Evolutionary conservation across 352 stramenopile species (phyloP).

Genomic region (Pythium scleroteichum): DNA sequence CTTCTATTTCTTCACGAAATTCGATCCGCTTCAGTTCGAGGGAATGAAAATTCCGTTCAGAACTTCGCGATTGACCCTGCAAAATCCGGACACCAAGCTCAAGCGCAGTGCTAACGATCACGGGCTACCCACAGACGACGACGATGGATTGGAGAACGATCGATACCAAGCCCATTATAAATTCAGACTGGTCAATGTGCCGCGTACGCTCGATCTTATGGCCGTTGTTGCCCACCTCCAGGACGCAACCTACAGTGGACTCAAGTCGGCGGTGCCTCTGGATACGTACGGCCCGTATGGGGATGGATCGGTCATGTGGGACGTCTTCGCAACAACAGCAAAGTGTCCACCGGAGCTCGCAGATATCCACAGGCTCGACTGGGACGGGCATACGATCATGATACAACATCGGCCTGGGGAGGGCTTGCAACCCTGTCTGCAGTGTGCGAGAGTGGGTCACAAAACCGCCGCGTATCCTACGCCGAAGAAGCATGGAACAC

Average conservation of each 20-base stretch:
- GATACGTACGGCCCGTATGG: slow-evolving; percentile 15
- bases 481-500: neutral
- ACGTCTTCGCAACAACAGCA: neutral
- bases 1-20: slow-evolving; percentile 15
- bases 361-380: slow-evolving; percentile 1
- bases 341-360: neutral
- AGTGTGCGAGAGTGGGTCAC: slow-evolving; percentile 12
- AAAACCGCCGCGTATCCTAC: neutral
- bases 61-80: neutral
- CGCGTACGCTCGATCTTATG: neutral
- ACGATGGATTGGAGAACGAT: slow-evolving; percentile 10
- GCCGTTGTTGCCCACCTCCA: neutral
- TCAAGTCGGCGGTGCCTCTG: slow-evolving; percentile 6
- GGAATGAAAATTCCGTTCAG: slow-evolving; percentile 7
- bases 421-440: neutral
- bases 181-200: slow-evolving; percentile 9
- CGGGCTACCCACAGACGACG: neutral
- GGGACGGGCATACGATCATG: slow-evolving; percentile 1
- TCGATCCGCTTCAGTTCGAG: slow-evolving; percentile 5
- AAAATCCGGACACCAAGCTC: slow-evolving; percentile 5
- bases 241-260: neutral
- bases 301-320: slow-evolving; percentile 13
- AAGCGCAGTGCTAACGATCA: neutral
- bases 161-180: slow-evolving; percentile 8
- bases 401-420: neutral